Conservation (phyloP, 2,329 filamentous ascomycete species). For the Zymoseptoria tritici region DNA sequence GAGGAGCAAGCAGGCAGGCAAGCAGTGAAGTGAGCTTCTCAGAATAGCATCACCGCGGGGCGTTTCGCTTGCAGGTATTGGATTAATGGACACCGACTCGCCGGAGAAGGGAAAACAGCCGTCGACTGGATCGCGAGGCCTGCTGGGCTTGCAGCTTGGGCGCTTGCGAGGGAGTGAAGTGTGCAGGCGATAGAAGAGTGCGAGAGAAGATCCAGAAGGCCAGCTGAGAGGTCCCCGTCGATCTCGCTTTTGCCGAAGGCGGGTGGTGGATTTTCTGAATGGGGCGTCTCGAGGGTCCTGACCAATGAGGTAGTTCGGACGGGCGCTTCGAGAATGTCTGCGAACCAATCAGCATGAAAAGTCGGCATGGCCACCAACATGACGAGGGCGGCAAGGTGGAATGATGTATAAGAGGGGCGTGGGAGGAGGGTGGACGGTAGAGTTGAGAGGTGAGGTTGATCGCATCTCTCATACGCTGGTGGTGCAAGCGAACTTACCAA, state of each 20-base stretch:
- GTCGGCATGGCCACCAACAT: constrained; percentile 16
- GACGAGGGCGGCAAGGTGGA: constrained; percentile 7
- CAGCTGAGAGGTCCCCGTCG: constrained; percentile 4
- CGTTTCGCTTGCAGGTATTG: constrained; percentile 13
- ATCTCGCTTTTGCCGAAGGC: neutral
- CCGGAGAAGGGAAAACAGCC: constrained; percentile 4
- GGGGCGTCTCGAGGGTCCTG: constrained; percentile 6
- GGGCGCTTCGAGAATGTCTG: constrained; percentile 6
- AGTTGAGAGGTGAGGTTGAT: neutral
- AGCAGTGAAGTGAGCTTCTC: constrained; percentile 21
- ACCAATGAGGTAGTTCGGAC: constrained; percentile 12
- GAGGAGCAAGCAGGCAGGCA: constrained; percentile 4
- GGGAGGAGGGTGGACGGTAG: neutral
- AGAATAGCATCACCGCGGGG: constrained; percentile 24
- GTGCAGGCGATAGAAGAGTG: constrained; percentile 5
- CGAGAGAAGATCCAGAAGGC: constrained; percentile 7
- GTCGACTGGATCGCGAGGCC: constrained; percentile 10
- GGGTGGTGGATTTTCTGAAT: neutral
- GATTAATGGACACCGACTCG: neutral
- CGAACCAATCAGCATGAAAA: constrained; percentile 15
- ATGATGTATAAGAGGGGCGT: constrained; percentile 7
- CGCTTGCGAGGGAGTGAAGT: constrained; percentile 1
- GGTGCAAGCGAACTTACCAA: constrained; percentile 7
- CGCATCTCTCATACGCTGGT: constrained; percentile 3
- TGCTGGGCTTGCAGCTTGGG: constrained; percentile 10